phyloP scores from a whole-genome alignment of 768 basidiomycete species.

The Suillus plorans region DNA sequence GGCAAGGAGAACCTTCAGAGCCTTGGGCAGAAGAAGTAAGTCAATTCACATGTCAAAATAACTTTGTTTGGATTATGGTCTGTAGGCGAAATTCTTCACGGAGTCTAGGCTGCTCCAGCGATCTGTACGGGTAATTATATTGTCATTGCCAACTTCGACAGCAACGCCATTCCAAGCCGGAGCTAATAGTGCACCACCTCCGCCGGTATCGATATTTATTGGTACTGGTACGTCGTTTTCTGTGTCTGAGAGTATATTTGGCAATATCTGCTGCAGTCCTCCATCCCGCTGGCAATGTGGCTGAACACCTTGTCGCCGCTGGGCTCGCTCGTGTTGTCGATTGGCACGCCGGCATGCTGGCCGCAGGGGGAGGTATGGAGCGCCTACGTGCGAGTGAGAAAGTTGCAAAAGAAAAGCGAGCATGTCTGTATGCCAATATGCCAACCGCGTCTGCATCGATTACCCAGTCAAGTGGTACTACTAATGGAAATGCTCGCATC shows the following conservation, averaged over 20 bases:
- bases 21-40: slow-evolving; percentile 87
- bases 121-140: slow-evolving; percentile 69
- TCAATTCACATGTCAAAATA: slow-evolving; percentile 13
- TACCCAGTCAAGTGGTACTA: slow-evolving; percentile 47
- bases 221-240: slow-evolving; percentile 59
- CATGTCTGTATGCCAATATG: slow-evolving; percentile 65
- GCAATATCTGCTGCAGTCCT: slow-evolving; percentile 46
- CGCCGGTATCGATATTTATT: slow-evolving; percentile 84
- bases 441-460: slow-evolving; percentile 35
- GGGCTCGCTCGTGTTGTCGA: slow-evolving; percentile 92
- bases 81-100: slow-evolving; percentile 88
- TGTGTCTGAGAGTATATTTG: neutral
- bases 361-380: slow-evolving; percentile 82
- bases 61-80: slow-evolving; percentile 15
- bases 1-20: slow-evolving; percentile 77
- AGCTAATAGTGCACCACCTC: slow-evolving; percentile 47
- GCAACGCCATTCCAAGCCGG: slow-evolving; percentile 79
- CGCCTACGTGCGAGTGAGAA: slow-evolving; percentile 83
- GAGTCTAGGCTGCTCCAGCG: slow-evolving; percentile 86
- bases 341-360: slow-evolving; percentile 97
- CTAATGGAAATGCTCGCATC: slow-evolving; percentile 44
- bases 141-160: slow-evolving; percentile 77
- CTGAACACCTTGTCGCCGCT: slow-evolving; percentile 79
- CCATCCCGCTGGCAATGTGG: slow-evolving; percentile 94
- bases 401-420: slow-evolving; percentile 71